Conservation (phyloP, 331 rosid species). For the Quercus tomentella region DNA sequence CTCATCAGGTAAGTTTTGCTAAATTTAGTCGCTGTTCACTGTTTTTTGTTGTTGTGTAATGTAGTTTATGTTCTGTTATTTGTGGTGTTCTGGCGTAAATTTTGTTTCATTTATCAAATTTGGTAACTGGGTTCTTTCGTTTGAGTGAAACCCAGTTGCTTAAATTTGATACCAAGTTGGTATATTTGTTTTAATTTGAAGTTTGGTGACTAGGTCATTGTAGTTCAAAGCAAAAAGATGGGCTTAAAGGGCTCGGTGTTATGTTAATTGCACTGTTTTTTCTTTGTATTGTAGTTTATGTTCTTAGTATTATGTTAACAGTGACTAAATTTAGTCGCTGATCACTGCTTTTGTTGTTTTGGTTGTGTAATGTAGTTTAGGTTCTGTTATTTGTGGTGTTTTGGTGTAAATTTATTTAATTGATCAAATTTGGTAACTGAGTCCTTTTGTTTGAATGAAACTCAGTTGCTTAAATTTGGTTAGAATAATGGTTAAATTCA, state of each 20-base stretch:
- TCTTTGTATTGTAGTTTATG: too few species aligned
- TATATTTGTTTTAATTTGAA: background rate
- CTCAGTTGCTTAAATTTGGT: background rate
- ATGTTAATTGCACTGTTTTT: background rate
- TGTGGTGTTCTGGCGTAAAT: background rate
- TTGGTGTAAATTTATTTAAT: background rate
- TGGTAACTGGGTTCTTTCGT: background rate
- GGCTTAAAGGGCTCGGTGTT: background rate
- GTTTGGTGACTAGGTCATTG: too few species aligned
- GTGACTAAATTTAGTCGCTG: too few species aligned
- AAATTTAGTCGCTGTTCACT: too few species aligned
- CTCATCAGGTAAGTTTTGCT: constrained; percentile 53
- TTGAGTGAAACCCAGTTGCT: background rate
- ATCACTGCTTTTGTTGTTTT: background rate
- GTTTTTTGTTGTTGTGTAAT: background rate
- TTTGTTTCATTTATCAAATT: background rate
- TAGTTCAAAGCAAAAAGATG: background rate
- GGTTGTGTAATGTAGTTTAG: background rate
- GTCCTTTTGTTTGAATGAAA: background rate
- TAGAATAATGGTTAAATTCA: background rate
- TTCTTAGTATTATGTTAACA: too few species aligned
- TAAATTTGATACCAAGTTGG: background rate
- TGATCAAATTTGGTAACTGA: background rate
- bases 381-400: background rate
- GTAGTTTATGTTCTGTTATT: background rate